Percentiles rank a stretch among this genome's conserved stretches.
These are phyloP conservation scores for Talaromyces sp. DNA, from an alignment of 2,329 filamentous ascomycete genomes.

Conservation along the genomic window DNA sequence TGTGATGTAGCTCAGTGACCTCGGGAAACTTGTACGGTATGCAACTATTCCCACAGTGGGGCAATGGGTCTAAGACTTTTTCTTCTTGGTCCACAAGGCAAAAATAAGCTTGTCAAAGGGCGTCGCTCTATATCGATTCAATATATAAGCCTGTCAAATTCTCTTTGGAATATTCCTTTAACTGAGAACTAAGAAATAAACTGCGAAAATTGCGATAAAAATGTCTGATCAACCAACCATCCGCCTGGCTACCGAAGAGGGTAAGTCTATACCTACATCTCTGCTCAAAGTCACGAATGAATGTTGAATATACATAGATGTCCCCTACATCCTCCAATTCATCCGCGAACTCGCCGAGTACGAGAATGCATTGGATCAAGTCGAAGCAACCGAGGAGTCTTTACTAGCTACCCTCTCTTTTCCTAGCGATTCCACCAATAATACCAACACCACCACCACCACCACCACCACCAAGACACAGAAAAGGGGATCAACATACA, in stretches of 20 bases:
- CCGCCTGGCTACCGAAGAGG: slow-evolving; percentile 38
- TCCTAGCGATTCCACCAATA: slow-evolving; percentile 45
- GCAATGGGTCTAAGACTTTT: background rate
- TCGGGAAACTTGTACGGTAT: background rate
- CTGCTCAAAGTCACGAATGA: background rate
- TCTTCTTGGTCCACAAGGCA: no score
- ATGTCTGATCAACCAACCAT: slow-evolving; percentile 37
- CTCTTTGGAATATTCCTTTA: background rate
- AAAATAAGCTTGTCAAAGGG: background rate
- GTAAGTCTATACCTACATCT: slow-evolving; percentile 24
- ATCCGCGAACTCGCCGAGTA: slow-evolving; percentile 85
- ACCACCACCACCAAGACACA: slow-evolving; percentile 30
- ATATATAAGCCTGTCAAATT: background rate
- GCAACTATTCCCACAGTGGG: background rate
- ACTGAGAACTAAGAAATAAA: background rate
- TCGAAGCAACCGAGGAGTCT: slow-evolving; percentile 71
- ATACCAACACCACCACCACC: no score
- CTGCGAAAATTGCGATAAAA: background rate
- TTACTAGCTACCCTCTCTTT: slow-evolving; percentile 76
- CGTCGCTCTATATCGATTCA: background rate
- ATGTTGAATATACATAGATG: slow-evolving; percentile 51
- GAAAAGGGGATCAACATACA: slow-evolving; percentile 62
- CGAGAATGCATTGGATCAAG: slow-evolving; percentile 68
- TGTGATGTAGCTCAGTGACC: background rate
- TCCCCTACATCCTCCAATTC: slow-evolving; percentile 71